Evolutionary conservation across 116 monocot species (phyloP).

Genomic region (Cymodocea nodosa): DNA sequence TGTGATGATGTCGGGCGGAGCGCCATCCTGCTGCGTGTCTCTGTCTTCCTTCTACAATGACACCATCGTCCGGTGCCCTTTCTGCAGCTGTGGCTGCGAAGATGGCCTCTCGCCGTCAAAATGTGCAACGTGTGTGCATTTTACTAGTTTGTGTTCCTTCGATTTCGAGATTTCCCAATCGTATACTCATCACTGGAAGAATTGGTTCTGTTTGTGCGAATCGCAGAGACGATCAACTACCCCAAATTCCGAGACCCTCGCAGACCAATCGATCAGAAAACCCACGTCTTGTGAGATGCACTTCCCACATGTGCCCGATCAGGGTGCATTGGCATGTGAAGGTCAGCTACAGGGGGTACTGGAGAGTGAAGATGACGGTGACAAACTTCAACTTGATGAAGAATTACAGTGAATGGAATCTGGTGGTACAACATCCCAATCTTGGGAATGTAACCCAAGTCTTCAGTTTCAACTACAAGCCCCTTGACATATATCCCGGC

Average conservation of each 20-base stretch:
- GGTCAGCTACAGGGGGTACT: conserved; percentile 51
- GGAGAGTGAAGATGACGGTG: conserved; percentile 79
- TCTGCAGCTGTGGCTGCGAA: conserved; percentile 60
- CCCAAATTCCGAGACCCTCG: conserved; percentile 5
- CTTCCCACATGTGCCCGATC: conserved; percentile 66
- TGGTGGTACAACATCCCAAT: conserved; percentile 76
- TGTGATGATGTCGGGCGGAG: conserved; percentile 25
- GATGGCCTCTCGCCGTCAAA: neutral
- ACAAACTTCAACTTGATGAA: conserved; percentile 50
- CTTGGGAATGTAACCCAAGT: conserved; percentile 28
- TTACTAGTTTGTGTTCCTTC: neutral
- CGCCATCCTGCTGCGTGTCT: conserved; percentile 64
- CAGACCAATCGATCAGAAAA: neutral
- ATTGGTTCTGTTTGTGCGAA: neutral
- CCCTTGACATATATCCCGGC: conserved; percentile 29
- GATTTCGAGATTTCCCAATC: too few species aligned
- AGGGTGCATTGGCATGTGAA: conserved; percentile 81
- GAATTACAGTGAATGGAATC: conserved; percentile 80
- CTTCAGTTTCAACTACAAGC: conserved; percentile 59
- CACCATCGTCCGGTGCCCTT: conserved; percentile 48
- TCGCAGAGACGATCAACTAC: conserved; percentile 17
- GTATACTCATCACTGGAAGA: neutral
- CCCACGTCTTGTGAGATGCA: conserved; percentile 27
- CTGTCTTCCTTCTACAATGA: conserved; percentile 62
- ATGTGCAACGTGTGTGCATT: conserved; percentile 20